These are phyloP conservation scores for Pichia sp. DNA, from an alignment of 1,139 yeast species.

Conservation along the genomic window DNA sequence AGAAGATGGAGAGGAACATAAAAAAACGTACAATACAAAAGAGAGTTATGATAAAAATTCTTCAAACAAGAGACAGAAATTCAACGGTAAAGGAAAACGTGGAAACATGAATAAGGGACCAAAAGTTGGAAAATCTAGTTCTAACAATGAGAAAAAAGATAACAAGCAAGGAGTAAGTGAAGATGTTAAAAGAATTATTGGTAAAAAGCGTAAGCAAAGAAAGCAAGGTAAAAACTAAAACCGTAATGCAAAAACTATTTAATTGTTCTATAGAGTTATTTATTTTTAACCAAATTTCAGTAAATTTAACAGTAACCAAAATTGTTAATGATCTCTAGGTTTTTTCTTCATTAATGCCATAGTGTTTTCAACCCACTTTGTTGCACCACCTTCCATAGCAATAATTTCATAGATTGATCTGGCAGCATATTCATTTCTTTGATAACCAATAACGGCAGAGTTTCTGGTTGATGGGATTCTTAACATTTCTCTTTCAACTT, in stretches of 20 bases:
- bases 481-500: constrained; percentile 75
- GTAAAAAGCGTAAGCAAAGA: constrained; percentile 65
- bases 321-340: constrained; percentile 38
- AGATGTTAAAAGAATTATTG: constrained; percentile 56
- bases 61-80: constrained; percentile 6
- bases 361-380: constrained; percentile 81
- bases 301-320: background rate
- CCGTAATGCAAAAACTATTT: background rate
- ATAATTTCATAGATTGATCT: constrained; percentile 52
- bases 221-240: constrained; percentile 29
- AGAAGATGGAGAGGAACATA: constrained; percentile 13
- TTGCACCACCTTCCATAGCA: constrained; percentile 79
- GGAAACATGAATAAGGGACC: constrained; percentile 44
- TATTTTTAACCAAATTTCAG: background rate
- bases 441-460: constrained; percentile 77
- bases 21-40: constrained; percentile 13
- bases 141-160: constrained; percentile 22
- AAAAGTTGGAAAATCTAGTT: constrained; percentile 24
- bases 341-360: constrained; percentile 55
- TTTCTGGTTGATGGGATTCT: constrained; percentile 94
- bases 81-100: constrained; percentile 29
- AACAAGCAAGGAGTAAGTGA: constrained; percentile 28
- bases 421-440: constrained; percentile 28
- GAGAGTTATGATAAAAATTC: constrained; percentile 19
- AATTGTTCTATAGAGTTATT: background rate